phyloP scores from a whole-genome alignment of 129 eudicot genomes.

The Pseudognaphalium luteoalbum region DNA sequence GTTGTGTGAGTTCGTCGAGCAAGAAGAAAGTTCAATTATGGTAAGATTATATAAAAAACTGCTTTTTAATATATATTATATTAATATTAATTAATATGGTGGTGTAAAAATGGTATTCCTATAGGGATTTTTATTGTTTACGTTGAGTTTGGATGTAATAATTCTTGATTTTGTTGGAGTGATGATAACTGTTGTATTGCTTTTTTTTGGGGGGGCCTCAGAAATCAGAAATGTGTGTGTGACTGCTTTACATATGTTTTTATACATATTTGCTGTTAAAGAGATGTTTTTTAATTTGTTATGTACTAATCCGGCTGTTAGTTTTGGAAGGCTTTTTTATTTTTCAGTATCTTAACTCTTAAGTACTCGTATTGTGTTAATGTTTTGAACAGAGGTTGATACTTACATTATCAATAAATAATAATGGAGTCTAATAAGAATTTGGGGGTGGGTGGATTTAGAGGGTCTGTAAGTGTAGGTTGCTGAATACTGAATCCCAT shows the following conservation, averaged over 20 bases:
- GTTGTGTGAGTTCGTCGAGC: slow-evolving; percentile 13
- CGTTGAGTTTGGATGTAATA: background rate
- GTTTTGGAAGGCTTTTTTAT: background rate
- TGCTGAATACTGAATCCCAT: background rate
- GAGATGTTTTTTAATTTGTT: no score
- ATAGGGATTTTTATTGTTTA: background rate
- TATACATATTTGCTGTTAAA: background rate
- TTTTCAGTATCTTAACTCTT: no score
- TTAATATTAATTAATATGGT: background rate
- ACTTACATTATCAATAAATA: background rate
- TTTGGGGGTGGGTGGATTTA: background rate
- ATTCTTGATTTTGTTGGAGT: background rate
- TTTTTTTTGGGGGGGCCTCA: no score
- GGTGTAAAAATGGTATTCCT: background rate
- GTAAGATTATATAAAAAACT: background rate
- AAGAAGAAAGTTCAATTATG: slow-evolving; percentile 21
- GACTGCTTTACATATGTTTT: background rate
- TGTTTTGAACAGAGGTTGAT: background rate
- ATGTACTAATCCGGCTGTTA: background rate
- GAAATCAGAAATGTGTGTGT: background rate
- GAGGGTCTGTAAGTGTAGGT: background rate
- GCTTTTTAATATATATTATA: no score
- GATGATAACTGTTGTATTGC: background rate
- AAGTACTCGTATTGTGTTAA: no score
- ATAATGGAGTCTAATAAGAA: slow-evolving; percentile 2